Base-by-base conservation (phyloP, 345 rosid species). In the Cardiospermum halicacabum region DNA sequence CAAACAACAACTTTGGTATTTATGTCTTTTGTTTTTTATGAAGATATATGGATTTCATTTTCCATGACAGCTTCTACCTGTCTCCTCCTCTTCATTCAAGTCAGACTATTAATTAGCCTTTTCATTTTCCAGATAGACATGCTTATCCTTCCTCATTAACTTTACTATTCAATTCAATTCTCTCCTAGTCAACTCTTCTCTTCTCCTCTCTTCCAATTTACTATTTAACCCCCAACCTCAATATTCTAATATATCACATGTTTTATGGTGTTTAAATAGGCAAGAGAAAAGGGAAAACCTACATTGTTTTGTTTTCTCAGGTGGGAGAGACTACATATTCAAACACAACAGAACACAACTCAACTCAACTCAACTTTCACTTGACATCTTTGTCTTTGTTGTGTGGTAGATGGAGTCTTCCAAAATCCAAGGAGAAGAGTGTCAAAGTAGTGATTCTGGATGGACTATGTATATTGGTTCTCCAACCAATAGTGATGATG, bases 391-490 rank as follows among this genome's bases (percentile, higher is more conserved):
- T 64, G 27, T 7, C 51, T n/a, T n/a, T 64, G 31, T 18, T 16
- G 34, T 54, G 45, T 6, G 5, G 42, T 58, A n/a, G 26, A 84
- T 82, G 89, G 89, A 80, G 67, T 56, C 89, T 65, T 77, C 87
- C 75, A 51, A 80, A 37, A 31, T 62, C 25, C 55, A 59, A 6
- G 32, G 53, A 45, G 91, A 84, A 66, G 88, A 79, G 74, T 73
- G 85, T 73, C 73, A 77, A 37, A 82, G 85, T 64, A 64, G 77
- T 68, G 91, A 85, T 70, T 85, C 91, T n/a, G 91, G 91, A 22
- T 85, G 91, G 91, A 85, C 91, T 18, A 82, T 71, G 91, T 85
- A 85, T 63, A 78, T 85, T 32, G 84, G 84, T 51, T 82, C 89
- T n/a, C 82, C 81, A 45, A 34, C 26, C 12, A 56, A 67, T 43